phyloP scores from a whole-genome alignment of 306 rosid genomes.

The Mucuna pruriens region DNA sequence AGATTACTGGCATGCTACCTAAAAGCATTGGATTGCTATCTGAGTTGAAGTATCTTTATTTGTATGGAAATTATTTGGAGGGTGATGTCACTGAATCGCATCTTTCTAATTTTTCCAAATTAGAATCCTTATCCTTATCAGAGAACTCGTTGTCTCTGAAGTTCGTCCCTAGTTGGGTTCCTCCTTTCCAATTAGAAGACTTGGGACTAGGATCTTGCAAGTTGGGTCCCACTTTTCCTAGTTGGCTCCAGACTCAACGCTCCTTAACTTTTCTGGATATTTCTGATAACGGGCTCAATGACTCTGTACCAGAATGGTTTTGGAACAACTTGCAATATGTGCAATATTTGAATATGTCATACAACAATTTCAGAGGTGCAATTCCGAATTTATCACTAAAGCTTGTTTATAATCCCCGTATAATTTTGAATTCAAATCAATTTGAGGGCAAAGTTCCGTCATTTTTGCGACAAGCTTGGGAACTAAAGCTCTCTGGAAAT shows the following conservation, averaged over 20 bases:
- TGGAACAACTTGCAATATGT: background rate
- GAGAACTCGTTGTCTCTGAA: background rate
- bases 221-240: slow-evolving; percentile 26
- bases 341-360: fast-evolving
- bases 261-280: fast-evolving
- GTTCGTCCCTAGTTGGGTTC: background rate
- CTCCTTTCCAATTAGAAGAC: background rate
- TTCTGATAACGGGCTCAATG: background rate
- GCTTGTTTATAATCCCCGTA: background rate
- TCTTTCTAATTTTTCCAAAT: background rate
- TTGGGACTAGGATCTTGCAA: background rate
- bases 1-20: background rate
- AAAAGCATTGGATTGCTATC: background rate
- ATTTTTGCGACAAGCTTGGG: background rate
- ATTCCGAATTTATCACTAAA: background rate
- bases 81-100: slow-evolving; percentile 22
- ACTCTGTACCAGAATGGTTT: slow-evolving; percentile 11
- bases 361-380: slow-evolving; percentile 10
- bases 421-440: background rate
- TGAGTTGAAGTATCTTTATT: fast-evolving
- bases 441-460: slow-evolving; percentile 2
- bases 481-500: background rate
- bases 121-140: background rate
- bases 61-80: background rate
- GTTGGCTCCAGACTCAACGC: background rate